These are phyloP conservation scores for Vigna trinervia DNA, from an alignment of 306 rosid species.

Conservation along the genomic window DNA sequence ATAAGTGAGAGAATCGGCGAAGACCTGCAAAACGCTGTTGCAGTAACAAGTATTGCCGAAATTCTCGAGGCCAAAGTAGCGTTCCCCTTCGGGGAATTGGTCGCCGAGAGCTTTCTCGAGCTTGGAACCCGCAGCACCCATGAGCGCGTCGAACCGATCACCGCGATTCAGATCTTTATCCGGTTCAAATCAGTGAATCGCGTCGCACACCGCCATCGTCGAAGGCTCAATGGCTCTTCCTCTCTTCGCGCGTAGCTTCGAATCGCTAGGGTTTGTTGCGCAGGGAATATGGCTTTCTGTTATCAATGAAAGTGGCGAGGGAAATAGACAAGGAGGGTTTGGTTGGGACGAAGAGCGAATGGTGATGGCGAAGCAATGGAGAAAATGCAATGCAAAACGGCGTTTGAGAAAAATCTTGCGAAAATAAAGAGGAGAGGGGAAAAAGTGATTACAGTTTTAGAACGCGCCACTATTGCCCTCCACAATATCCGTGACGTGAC, in stretches of 20 bases:
- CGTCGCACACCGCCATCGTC: conserved; percentile 34
- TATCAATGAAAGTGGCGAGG: not conserved
- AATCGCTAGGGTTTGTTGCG: conserved; percentile 50
- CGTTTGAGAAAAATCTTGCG: not conserved
- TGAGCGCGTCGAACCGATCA: conserved; percentile 51
- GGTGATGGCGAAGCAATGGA: conserved; percentile 12
- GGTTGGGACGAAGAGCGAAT: conserved; percentile 22
- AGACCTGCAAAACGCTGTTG: conserved; percentile 96
- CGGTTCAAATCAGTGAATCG: conserved; percentile 51
- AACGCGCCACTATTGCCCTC: conserved; percentile 12
- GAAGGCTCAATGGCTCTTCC: conserved; percentile 12
- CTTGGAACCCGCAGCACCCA: conserved; percentile 99
- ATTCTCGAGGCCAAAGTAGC: conserved; percentile 95
- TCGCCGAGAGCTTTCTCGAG: conserved; percentile 98
- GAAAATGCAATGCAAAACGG: conserved; percentile 5
- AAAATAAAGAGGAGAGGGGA: not conserved
- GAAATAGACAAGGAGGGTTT: conserved; percentile 46
- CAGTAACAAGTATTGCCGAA: conserved; percentile 98
- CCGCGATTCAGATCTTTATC: conserved; percentile 58
- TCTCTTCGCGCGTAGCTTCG: not conserved
- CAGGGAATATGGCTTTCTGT: conserved; percentile 4
- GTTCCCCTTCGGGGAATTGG: conserved; percentile 99
- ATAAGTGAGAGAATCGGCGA: not conserved
- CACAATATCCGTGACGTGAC: conserved; percentile 20
- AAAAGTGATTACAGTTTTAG: not conserved